Percentiles rank a stretch among this genome's conserved stretches.
Conservation (phyloP, 768 basidiomycete genomes). For the Chalciporus pseudorubinellus region DNA sequence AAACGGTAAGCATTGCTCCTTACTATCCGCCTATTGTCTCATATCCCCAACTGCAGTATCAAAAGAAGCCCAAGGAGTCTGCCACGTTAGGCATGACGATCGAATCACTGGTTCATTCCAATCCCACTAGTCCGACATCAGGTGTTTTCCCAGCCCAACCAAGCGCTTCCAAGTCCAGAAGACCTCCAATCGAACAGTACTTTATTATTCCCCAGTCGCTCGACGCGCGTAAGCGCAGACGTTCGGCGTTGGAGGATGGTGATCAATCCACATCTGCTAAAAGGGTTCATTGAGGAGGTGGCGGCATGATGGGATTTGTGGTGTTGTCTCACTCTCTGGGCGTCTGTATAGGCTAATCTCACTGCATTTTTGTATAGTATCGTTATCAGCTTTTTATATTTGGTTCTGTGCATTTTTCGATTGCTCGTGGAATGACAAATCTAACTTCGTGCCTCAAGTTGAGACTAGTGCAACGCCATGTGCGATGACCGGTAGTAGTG, state of each 20-base stretch:
- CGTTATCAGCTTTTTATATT: slow-evolving; percentile 23
- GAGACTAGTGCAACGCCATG: no score
- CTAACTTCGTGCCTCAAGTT: no score
- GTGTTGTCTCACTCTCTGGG: slow-evolving; percentile 15
- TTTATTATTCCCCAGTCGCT: slow-evolving; percentile 27
- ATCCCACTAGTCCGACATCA: slow-evolving; percentile 55
- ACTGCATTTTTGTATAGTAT: slow-evolving; percentile 25
- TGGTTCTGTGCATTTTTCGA: neutral
- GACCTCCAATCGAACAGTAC: slow-evolving; percentile 39
- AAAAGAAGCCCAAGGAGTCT: slow-evolving; percentile 43
- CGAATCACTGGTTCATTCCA: slow-evolving; percentile 69
- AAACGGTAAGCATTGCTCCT: slow-evolving; percentile 48
- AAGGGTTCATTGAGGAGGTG: slow-evolving; percentile 10
- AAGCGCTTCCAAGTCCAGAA: slow-evolving; percentile 20
- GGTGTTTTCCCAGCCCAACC: slow-evolving; percentile 23
- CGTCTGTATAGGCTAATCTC: slow-evolving; percentile 1
- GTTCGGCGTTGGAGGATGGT: slow-evolving; percentile 23
- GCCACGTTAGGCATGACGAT: slow-evolving; percentile 50
- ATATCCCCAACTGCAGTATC: slow-evolving; percentile 46
- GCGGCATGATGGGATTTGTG: neutral
- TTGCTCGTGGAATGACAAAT: neutral
- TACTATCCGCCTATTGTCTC: slow-evolving; percentile 14
- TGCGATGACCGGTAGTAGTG: no score
- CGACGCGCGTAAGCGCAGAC: slow-evolving; percentile 27
- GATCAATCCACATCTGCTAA: slow-evolving; percentile 24